Base-by-base conservation (phyloP, 768 basidiomycete species). In the Phylloporus sp. region DNA sequence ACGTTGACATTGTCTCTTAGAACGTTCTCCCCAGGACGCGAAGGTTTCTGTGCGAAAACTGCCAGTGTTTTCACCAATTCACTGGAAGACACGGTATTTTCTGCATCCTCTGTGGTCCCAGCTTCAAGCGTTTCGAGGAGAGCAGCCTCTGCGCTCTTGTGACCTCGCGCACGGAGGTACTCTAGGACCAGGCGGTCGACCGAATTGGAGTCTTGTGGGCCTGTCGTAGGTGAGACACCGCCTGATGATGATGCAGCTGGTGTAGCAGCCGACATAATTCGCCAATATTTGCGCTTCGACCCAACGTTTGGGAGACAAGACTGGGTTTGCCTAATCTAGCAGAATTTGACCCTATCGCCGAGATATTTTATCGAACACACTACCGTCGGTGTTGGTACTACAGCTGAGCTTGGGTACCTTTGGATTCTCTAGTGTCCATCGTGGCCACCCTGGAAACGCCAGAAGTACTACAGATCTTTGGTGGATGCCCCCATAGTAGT, bases 21-120 rank as follows among this genome's bases (percentile, higher is more conserved):
- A 3, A 78, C 72, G 65, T 87, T 87, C 58, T 87, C 84, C 9
- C 83, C 81, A 3, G 81, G 77, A 27, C 76, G 74, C 0, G 80
- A 73, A 20, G 82, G 74, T 58, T 83, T 86, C 56, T 82, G 78
- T n/a, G 80, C 77, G 58, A 79, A 86, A 1, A 85, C 79, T 18
- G 86, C 81, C 10, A 74, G 79, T 59, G 51, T 75, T 68, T 71
- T 82, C 68, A 59, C 76, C 54, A 64, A 79, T 60, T 67, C 85
- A 68, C 64, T 84, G 64, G 57, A 72, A 11, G 73, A 69, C 31
- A 74, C 36, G 4, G 69, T 63, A 48, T 71, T 72, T 40, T 61
- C 66, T 42, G 63, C 56, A 39, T 69, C 74, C 8, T 72, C 62
- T 17, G 65, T 42, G 26, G 56, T 29, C 8, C 56, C 61, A 17